Conservation (phyloP, 768 basidiomycete species). For the Tylopilus balloui region DNA sequence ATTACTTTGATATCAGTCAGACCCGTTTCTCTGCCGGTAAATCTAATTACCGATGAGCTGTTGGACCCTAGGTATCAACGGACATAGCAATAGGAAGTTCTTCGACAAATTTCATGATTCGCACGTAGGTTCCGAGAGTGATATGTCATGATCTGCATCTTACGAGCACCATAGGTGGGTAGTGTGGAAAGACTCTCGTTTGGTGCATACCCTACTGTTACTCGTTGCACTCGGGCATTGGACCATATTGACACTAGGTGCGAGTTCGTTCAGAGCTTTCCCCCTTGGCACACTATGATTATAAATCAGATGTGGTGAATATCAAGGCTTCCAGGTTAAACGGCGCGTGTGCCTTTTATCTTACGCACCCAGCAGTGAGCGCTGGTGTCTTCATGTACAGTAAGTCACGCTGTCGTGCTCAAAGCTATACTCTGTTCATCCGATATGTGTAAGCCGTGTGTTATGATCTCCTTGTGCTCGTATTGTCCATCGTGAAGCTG, state of each 20-base stretch:
- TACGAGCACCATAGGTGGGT: constrained; percentile 18
- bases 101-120: constrained; percentile 25
- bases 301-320: constrained; percentile 6
- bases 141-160: background rate
- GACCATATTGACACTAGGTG: constrained; percentile 15
- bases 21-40: no score
- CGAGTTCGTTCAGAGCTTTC: background rate
- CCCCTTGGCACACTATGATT: background rate
- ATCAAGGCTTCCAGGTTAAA: background rate
- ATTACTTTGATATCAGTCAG: constrained; percentile 7
- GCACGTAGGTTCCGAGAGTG: constrained; percentile 17
- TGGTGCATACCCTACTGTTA: constrained; percentile 12
- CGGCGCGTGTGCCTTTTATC: constrained; percentile 1
- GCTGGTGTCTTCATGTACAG: constrained; percentile 16
- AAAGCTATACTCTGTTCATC: background rate
- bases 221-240: constrained; percentile 25
- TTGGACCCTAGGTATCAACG: constrained; percentile 1
- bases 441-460: constrained; percentile 7
- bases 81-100: constrained; percentile 11
- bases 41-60: background rate
- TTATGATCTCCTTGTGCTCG: constrained; percentile 20
- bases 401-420: background rate
- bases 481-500: constrained; percentile 14
- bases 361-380: background rate
- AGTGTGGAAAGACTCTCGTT: constrained; percentile 20